Base-by-base conservation (phyloP, 495 filamentous ascomycete genomes). In the Polyplosphaeria fusca region DNA sequence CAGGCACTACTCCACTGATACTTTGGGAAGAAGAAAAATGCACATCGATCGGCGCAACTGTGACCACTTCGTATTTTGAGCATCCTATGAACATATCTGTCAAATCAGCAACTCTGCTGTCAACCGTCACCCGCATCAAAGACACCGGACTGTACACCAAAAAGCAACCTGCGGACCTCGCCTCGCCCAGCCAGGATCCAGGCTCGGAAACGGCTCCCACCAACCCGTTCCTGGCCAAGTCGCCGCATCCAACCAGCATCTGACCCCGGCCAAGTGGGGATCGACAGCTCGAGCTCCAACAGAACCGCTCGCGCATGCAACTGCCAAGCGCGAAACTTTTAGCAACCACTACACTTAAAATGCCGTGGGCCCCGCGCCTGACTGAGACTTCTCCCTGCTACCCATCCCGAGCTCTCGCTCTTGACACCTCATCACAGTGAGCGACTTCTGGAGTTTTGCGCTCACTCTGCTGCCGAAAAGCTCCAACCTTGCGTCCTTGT, bases 381-480 rank as follows among this genome's bases (percentile, higher is more conserved):
- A 28, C 20, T n/a, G 14, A 35, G 26, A 19, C 5, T 47, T 47
- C 26, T 54, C 35, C 26, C 24, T 20, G n/a, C 42, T 48, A 47
- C 11, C 7, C 22, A 14, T 32, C 23, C 24, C 27, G 24, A 1
- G 32, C 19, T 13, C 16, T 44, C 43, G 25, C 9, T 40, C 5
- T 19, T 18, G 37, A 44, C 20, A 49, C 12, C 39, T 20, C 26
- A 5, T 16, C 2, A 49, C 62, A 39, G 66, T 61, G 64, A 70
- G 68, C 70, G 70, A 72, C 70, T 72, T 72, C 58, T 42, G 65
- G 68, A 70, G 68, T 69, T 72, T 72, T 72, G 70, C 70, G 70
- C 63, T 72, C 62, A 51, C 60, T 49, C 48, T 54, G 22, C 27
- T 23, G 23, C 11, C 23, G 59, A 52, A 72, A 72, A 71, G 63